Conservation (phyloP, 1,284 basidiomycete genomes). For the Moesziomyces aphidis region DNA sequence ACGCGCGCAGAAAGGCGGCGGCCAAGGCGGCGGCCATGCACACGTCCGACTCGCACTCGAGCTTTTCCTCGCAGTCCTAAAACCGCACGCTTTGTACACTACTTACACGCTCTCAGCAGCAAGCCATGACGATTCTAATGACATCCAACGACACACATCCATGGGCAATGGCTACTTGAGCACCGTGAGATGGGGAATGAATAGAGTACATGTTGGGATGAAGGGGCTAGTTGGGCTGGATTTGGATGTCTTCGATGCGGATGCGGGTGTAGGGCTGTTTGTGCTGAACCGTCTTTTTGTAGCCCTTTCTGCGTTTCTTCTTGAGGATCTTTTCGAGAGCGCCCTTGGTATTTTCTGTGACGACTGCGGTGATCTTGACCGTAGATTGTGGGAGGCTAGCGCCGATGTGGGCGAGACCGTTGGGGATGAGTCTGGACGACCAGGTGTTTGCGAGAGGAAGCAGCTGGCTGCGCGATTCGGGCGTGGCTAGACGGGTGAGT, state of each 20-base stretch:
- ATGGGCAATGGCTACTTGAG: background rate
- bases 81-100: too few species aligned
- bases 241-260: constrained; percentile 63
- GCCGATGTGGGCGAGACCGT: constrained; percentile 62
- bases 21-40: constrained; percentile 29
- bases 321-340: constrained; percentile 90
- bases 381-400: constrained; percentile 45
- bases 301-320: constrained; percentile 97
- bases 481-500: constrained; percentile 21
- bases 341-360: constrained; percentile 95
- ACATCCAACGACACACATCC: background rate
- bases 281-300: constrained; percentile 82
- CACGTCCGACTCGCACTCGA: constrained; percentile 12
- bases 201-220: constrained; percentile 7
- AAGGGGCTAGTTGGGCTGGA: constrained; percentile 38
- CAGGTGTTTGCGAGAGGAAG: constrained; percentile 51
- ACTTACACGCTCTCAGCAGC: too few species aligned
- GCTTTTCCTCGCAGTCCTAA: constrained; percentile 7
- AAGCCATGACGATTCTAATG: background rate
- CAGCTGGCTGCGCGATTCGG: constrained; percentile 8
- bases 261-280: constrained; percentile 91
- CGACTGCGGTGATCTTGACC: constrained; percentile 84
- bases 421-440: constrained; percentile 54
- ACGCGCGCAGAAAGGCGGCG: constrained; percentile 33
- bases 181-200: background rate